Evolutionary conservation across 768 basidiomycete species (phyloP).

Genomic region (Phylloporus rhodoxanthus): DNA sequence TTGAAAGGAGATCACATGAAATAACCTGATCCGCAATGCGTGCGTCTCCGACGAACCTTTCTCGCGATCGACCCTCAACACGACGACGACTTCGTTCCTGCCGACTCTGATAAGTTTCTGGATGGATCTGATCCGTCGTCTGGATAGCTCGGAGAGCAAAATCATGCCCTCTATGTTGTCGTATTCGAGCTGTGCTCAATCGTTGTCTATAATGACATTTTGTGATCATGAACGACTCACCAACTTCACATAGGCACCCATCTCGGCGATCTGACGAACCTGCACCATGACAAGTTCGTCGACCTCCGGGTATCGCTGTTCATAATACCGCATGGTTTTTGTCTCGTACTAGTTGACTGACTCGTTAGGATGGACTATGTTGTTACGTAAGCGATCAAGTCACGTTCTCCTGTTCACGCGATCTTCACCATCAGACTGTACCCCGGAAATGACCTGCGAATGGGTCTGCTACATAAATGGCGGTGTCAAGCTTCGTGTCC

Average conservation of each 20-base stretch:
- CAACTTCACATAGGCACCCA: constrained; percentile 99
- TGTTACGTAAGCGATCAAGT: background rate
- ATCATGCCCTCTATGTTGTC: constrained; percentile 99
- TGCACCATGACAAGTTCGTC: constrained; percentile 99
- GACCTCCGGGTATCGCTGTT: constrained; percentile 90
- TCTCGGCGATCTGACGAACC: constrained; percentile 97
- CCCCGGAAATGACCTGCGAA: too few species aligned
- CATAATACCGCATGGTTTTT: constrained; percentile 78
- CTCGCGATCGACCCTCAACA: constrained; percentile 96
- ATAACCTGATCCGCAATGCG: background rate
- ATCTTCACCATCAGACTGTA: too few species aligned
- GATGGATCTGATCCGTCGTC: constrained; percentile 93
- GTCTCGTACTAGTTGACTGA: background rate
- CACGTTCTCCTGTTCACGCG: too few species aligned
- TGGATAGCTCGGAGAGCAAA: constrained; percentile 92
- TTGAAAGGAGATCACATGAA: background rate
- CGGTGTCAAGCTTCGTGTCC: too few species aligned
- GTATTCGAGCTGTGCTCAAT: constrained; percentile 75
- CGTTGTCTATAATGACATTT: background rate
- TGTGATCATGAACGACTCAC: constrained; percentile 42
- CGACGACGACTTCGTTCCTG: constrained; percentile 97
- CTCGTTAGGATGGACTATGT: background rate
- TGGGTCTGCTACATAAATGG: too few species aligned
- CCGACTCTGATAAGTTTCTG: constrained; percentile 98
- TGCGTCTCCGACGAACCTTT: constrained; percentile 57